A percentile compares a stretch with the other conserved stretches of the same genome.
phyloP scores from a whole-genome alignment of 108 stramenopile species.

The Nitzschia sp. region DNA sequence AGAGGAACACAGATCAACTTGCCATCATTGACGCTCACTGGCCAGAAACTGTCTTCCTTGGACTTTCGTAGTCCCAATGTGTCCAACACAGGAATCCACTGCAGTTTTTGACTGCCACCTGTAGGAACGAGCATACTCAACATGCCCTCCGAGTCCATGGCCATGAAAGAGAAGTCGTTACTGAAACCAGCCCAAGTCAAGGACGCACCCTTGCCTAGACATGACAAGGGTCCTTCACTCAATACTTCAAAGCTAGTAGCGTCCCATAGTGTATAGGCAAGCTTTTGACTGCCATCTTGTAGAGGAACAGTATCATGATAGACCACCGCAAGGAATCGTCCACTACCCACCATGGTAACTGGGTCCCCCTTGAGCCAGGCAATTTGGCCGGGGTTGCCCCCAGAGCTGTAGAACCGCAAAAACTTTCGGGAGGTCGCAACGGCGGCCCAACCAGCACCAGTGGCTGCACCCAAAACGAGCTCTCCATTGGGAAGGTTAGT shows the following conservation, averaged over 20 bases:
- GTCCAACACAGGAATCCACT: conserved; percentile 79
- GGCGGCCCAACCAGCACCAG: conserved; percentile 74
- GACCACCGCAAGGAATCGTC: conserved; percentile 65
- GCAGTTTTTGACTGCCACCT: conserved; percentile 23
- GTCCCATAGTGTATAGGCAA: conserved; percentile 73
- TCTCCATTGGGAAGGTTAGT: conserved; percentile 75
- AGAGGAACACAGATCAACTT: conserved; percentile 77
- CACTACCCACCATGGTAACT: conserved; percentile 76
- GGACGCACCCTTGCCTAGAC: conserved; percentile 54
- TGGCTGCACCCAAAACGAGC: conserved; percentile 71
- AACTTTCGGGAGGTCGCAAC: conserved; percentile 74
- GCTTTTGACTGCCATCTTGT: conserved; percentile 73
- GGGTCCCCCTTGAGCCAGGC: conserved; percentile 78
- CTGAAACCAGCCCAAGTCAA: conserved; percentile 82
- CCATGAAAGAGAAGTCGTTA: conserved; percentile 61
- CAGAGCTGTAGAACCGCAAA: conserved; percentile 70
- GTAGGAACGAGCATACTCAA: conserved; percentile 65
- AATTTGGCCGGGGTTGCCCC: conserved; percentile 69
- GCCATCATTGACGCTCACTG: conserved; percentile 72
- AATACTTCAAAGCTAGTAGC: conserved; percentile 50
- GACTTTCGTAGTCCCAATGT: conserved; percentile 79
- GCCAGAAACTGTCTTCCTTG: conserved; percentile 70
- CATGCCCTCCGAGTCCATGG: conserved; percentile 81
- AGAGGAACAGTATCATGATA: conserved; percentile 65
- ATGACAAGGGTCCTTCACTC: conserved; percentile 56